Evolutionary conservation across 352 stramenopile species (phyloP).

Genomic region (Halophytophthora polymorphica): DNA sequence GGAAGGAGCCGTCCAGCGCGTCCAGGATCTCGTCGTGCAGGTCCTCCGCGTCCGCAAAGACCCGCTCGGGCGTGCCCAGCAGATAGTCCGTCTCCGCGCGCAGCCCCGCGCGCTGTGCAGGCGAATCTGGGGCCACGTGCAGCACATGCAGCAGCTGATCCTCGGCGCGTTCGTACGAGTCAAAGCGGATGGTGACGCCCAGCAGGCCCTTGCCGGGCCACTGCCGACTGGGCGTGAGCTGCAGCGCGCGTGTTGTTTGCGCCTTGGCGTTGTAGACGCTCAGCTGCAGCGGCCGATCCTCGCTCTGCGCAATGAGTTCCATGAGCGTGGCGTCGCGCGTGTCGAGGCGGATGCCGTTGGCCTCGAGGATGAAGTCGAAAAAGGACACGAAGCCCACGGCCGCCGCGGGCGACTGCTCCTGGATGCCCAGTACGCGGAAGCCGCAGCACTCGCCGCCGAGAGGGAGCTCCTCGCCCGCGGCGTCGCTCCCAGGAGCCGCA

Average conservation of each 20-base stretch:
- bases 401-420: slow-evolving; percentile 92
- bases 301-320: slow-evolving; percentile 88
- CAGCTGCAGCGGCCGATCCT: slow-evolving; percentile 70
- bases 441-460: slow-evolving; percentile 73
- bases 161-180: slow-evolving; percentile 95
- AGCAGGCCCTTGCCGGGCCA: slow-evolving; percentile 95
- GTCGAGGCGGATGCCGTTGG: slow-evolving; percentile 89
- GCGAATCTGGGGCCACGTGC: slow-evolving; percentile 51
- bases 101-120: slow-evolving; percentile 88
- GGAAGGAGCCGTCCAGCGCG: slow-evolving; percentile 90
- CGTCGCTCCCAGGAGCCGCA: slow-evolving; percentile 1
- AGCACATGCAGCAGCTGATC: slow-evolving; percentile 95
- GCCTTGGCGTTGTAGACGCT: slow-evolving; percentile 83
- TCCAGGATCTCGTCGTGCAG: slow-evolving; percentile 90
- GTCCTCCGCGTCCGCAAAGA: slow-evolving; percentile 84
- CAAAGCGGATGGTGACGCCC: slow-evolving; percentile 96
- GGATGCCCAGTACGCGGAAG: slow-evolving; percentile 96
- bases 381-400: slow-evolving; percentile 94
- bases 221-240: slow-evolving; percentile 88
- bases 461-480: slow-evolving; percentile 23
- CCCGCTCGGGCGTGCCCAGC: slow-evolving; percentile 89
- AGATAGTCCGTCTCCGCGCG: slow-evolving; percentile 91
- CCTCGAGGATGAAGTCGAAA: slow-evolving; percentile 97
- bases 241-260: slow-evolving; percentile 61
- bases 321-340: slow-evolving; percentile 88